Evolutionary conservation across 1,284 basidiomycete species (phyloP), one percentile per base, ranked within the genome.

Genomic region (Trichosporon faecale): DNA sequence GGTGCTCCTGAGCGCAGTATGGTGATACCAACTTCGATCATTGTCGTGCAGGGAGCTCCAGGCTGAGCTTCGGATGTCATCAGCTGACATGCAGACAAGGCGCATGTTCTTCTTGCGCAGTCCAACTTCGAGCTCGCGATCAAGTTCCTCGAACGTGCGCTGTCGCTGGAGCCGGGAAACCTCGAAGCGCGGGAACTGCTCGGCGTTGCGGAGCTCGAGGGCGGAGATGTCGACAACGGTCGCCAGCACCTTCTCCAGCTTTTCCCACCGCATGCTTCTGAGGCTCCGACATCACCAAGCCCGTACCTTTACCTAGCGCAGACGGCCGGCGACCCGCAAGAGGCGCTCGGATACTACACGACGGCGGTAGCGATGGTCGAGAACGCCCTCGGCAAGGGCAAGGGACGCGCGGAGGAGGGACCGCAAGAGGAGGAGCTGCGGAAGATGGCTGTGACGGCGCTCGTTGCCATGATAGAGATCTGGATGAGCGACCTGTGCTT

Each of bases 401-500:
- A 75, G 69, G 70, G 67, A 55, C 76, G 78, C 68, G 72, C 68
- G 63, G 63, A 23, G 72, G 57, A 33, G 29, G 76, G 61, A 23
- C 87, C 88, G 60, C 86, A 87, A 8, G 89, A 88, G 0, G 79
- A 85, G 1, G 92, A 94, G 79, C 82, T 90, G 61, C 88, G 87
- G 79, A 87, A 85, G 68, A 93, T 89, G 78, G 90, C 91, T 46
- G 90, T 94, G 6, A 86, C 91, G n/a, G 93, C 93, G 1, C 85
- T 96, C 29, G 88, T 96, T 23, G 92, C 91, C 18, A 95, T 96
- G 88, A 92, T 96, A 18, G 95, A 97, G 82, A 91, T 97, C 33
- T 98, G 94, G 91, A 94, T 98, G 91, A 93, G 95, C 75, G 94
- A 96, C 85, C 85, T 98, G 63, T 97, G 95, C 80, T 90, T 93